Evolutionary conservation across 352 stramenopile genomes (phyloP).

Genomic region (Phytophthora cactorum): DNA sequence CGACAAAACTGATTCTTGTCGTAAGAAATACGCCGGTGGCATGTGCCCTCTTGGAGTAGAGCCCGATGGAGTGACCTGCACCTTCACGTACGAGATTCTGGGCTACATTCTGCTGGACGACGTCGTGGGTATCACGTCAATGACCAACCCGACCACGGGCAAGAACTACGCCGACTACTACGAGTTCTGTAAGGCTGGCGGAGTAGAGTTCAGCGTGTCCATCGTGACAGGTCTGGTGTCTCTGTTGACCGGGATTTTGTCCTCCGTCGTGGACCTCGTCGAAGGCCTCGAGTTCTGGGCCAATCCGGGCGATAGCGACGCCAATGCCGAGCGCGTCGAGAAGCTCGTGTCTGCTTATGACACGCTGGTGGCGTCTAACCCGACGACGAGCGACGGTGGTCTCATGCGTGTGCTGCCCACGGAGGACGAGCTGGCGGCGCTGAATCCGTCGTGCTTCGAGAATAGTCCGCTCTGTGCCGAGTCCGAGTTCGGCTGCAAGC

Average conservation of each 20-base stretch:
- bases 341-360: constrained; percentile 64
- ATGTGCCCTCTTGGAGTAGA: constrained; percentile 50
- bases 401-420: constrained; percentile 56
- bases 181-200: constrained; percentile 69
- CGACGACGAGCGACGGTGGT: constrained; percentile 46
- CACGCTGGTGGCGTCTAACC: constrained; percentile 35
- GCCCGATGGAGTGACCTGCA: constrained; percentile 64
- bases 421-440: constrained; percentile 33
- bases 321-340: constrained; percentile 53
- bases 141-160: constrained; percentile 56
- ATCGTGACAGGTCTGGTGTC: constrained; percentile 9
- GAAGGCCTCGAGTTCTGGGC: constrained; percentile 69
- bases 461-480: constrained; percentile 62
- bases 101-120: constrained; percentile 71
- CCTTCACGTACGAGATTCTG: constrained; percentile 68
- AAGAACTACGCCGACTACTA: constrained; percentile 56
- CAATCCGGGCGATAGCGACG: constrained; percentile 46
- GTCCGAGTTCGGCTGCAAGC: constrained; percentile 61
- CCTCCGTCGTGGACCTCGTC: constrained; percentile 29
- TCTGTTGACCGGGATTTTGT: constrained; percentile 15
- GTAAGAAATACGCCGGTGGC: constrained; percentile 43
- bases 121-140: constrained; percentile 74
- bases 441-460: constrained; percentile 64
- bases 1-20: constrained; percentile 51
- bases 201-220: constrained; percentile 51